These are phyloP conservation scores for Fusarium bactridioides DNA, from an alignment of 2,329 filamentous ascomycete genomes.

Conservation along the genomic window DNA sequence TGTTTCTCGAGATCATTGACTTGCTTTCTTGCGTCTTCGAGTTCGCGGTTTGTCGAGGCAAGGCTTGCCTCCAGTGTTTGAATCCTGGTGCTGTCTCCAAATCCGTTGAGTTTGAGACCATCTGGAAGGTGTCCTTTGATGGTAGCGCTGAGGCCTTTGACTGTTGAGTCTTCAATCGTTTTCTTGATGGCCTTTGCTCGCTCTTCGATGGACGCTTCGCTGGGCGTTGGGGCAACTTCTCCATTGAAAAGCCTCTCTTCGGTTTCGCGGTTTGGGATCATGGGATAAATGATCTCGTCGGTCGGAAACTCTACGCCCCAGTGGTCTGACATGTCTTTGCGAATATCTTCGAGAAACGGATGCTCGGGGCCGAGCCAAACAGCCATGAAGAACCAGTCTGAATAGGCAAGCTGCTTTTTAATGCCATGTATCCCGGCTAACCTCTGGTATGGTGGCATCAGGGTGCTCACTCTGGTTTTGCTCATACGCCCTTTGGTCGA, in stretches of 20 bases:
- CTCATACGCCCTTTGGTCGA: fast-evolving
- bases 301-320: fast-evolving
- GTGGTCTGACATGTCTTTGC: background rate
- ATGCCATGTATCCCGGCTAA: fast-evolving
- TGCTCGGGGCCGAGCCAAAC: fast-evolving
- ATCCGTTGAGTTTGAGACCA: no score
- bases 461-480: background rate
- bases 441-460: background rate
- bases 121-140: background rate
- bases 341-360: fast-evolving
- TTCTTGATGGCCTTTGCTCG: background rate
- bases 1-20: fast-evolving
- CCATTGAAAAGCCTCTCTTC: no score
- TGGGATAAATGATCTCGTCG: fast-evolving
- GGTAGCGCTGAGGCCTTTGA: fast-evolving
- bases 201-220: fast-evolving
- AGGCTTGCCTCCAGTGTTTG: fast-evolving
- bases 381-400: background rate
- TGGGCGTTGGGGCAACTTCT: background rate
- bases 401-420: fast-evolving
- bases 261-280: no score
- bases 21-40: fast-evolving
- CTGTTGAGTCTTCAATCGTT: fast-evolving
- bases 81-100: fast-evolving
- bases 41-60: fast-evolving